Conservation (phyloP, 2,329 filamentous ascomycete species). For the Fusarium kyushuense region DNA sequence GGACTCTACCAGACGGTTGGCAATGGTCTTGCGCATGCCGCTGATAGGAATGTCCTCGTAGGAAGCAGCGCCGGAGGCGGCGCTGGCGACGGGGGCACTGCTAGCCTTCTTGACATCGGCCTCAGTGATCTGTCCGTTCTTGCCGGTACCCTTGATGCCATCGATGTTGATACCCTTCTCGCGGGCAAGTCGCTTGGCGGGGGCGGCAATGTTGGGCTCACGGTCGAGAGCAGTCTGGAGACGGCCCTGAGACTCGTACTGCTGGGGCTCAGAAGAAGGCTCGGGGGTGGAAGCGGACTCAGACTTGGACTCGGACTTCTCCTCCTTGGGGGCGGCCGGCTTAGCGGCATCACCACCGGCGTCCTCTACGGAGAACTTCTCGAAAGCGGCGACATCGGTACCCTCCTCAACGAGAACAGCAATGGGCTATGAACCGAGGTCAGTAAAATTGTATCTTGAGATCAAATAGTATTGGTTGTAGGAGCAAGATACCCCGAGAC, state of each 20-base stretch:
- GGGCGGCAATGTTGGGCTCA: conserved; percentile 77
- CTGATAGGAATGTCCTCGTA: conserved; percentile 88
- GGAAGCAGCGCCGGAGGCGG: conserved; percentile 70
- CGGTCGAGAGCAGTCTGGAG: conserved; percentile 88
- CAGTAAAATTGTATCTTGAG: conserved; percentile 17
- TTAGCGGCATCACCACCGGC: conserved; percentile 81
- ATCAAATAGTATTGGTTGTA: conserved; percentile 3
- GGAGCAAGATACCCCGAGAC: conserved; percentile 36
- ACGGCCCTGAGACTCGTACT: conserved; percentile 80
- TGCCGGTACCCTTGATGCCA: conserved; percentile 86
- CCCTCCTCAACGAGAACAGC: conserved; percentile 95
- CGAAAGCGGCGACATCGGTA: conserved; percentile 87
- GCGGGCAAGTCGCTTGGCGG: conserved; percentile 83
- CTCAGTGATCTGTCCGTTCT: conserved; percentile 88
- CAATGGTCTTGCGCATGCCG: conserved; percentile 99
- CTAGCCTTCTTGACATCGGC: conserved; percentile 91
- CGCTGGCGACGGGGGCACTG: conserved; percentile 65
- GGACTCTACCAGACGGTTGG: conserved; percentile 87
- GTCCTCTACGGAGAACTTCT: conserved; percentile 87
- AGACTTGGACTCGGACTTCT: conserved; percentile 71
- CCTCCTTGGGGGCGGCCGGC: conserved; percentile 74
- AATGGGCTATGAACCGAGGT: conserved; percentile 76
- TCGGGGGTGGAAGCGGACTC: conserved; percentile 62
- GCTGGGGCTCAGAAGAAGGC: conserved; percentile 68
- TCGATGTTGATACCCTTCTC: conserved; percentile 85